Conservation (phyloP, 75 land plant genomes). For the Isoetes taiwanensis region DNA sequence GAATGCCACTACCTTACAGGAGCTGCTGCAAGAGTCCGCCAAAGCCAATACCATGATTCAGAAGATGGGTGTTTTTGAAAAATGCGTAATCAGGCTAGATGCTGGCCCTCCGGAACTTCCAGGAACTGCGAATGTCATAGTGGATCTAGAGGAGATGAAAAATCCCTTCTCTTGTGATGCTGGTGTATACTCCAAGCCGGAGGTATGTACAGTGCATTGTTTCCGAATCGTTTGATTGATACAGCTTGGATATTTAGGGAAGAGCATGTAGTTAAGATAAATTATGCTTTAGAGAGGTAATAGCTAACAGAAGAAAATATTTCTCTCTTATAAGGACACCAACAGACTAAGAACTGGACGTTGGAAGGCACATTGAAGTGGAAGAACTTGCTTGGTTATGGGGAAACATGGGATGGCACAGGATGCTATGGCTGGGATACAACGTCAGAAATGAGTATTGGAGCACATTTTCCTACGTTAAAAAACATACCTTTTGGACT, state of each 20-base stretch:
- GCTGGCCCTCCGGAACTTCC: conserved; percentile 92
- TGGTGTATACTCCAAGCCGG: conserved; percentile 65
- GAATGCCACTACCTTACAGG: conserved; percentile 50
- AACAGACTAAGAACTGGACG: conserved; percentile 65
- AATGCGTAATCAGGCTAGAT: conserved; percentile 54
- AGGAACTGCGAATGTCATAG: conserved; percentile 72
- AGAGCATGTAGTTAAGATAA: too few relatives aligned
- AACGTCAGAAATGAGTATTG: conserved; percentile 65
- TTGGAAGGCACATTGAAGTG: conserved; percentile 76
- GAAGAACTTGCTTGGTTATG: conserved; percentile 78
- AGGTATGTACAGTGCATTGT: conserved; percentile 56
- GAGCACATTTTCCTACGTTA: conserved; percentile 63
- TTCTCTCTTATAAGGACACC: background rate
- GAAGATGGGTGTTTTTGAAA: conserved; percentile 54
- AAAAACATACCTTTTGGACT: conserved; percentile 47
- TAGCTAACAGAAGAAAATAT: background rate
- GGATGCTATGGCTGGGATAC: conserved; percentile 70
- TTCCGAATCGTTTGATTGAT: too few relatives aligned
- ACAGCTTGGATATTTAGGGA: too few relatives aligned
- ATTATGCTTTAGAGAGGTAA: background rate
- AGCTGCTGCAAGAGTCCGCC: conserved; percentile 51
- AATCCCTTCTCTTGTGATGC: conserved; percentile 48
- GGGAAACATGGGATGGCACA: conserved; percentile 82
- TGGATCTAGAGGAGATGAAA: conserved; percentile 49
- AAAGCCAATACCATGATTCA: conserved; percentile 35